Evolutionary conservation across 768 basidiomycete genomes (phyloP), one percentile per base, ranked within the genome.

Genomic region (Termitomyces sp.): DNA sequence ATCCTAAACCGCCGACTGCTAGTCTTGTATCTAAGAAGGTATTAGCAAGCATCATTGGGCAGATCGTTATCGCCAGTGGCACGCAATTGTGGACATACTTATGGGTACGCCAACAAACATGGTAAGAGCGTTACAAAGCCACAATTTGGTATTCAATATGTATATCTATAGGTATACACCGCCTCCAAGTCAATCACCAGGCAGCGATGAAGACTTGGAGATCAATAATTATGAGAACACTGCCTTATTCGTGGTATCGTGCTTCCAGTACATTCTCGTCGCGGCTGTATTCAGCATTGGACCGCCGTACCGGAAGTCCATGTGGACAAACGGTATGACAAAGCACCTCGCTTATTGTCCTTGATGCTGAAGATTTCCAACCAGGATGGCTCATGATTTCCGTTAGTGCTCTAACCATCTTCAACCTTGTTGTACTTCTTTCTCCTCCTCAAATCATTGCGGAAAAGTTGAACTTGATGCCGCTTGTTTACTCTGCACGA

Each of bases 241-340:
- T 5, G 84, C 82, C 27, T 71, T 99, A 53, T 99, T 99, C 74
- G 71, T 98, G 60, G 76, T 98, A 41, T 98, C 97, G 10, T 97
- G 94, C 58, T 98, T 98, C 84, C 97, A 99, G 73, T 99, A 99
- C 69, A 92, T 98, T 64, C 76, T 98, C 46, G 91, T 97, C 7
- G 97, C 96, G 12, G 96, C 88, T 0, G 94, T 98, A 0, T 99
- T 98, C 74, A 96, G 92, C 67, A 97, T 98, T 60, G 97, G 97
- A 0, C 95, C 95, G 3, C 97, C 97, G 4, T 99, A 96, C 70
- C 84, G 97, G 47, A 89, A 91, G 70, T 81, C 94, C 23, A 91
- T 98, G 80, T 94, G 89, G 84, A 91, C 94, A 15, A 99, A 99
- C 65, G 84, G 95, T 95, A 66, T 53, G 84, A 41, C 50, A 51